Percentiles rank a stretch among this genome's conserved stretches.
Evolutionary conservation across 148 eudicot species (phyloP).

Genomic region (Rheum nobile): DNA sequence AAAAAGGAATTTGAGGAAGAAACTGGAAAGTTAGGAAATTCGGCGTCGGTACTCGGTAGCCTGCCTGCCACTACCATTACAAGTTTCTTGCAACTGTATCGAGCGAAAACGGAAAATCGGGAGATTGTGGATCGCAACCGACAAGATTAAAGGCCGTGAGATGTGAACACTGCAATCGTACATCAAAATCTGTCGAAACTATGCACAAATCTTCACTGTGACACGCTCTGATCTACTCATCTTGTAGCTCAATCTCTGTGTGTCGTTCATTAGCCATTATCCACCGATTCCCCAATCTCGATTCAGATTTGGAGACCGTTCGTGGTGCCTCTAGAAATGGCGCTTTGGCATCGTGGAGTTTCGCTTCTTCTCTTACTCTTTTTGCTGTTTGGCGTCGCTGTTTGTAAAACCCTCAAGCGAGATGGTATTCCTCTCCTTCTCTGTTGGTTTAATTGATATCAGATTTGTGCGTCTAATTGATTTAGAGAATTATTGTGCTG

Average conservation of each 20-base stretch:
- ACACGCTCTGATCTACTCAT: not conserved
- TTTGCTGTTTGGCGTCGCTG: slow-evolving; percentile 24
- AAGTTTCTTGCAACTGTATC: not conserved
- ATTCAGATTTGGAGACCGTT: not conserved
- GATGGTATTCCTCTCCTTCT: slow-evolving; percentile 26
- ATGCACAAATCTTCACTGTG: not conserved
- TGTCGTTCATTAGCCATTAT: not conserved
- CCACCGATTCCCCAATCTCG: not conserved
- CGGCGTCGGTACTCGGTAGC: not conserved
- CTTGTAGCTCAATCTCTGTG: not conserved
- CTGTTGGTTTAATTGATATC: not conserved
- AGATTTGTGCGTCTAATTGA: not conserved
- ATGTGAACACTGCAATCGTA: not conserved
- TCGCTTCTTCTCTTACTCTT: slow-evolving; percentile 17
- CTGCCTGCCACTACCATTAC: not conserved
- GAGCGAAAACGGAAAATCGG: not conserved
- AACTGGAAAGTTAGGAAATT: not conserved
- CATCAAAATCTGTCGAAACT: not conserved
- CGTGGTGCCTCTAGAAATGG: slow-evolving; percentile 16
- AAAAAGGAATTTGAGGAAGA: not conserved
- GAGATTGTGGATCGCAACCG: not conserved
- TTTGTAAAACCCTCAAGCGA: slow-evolving; percentile 51
- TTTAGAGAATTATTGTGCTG: not conserved
- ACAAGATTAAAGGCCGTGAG: not conserved
- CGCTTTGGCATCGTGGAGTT: slow-evolving; percentile 16